Conservation (phyloP, 176 grass and related monocot species). For the Zea luxurians region DNA sequence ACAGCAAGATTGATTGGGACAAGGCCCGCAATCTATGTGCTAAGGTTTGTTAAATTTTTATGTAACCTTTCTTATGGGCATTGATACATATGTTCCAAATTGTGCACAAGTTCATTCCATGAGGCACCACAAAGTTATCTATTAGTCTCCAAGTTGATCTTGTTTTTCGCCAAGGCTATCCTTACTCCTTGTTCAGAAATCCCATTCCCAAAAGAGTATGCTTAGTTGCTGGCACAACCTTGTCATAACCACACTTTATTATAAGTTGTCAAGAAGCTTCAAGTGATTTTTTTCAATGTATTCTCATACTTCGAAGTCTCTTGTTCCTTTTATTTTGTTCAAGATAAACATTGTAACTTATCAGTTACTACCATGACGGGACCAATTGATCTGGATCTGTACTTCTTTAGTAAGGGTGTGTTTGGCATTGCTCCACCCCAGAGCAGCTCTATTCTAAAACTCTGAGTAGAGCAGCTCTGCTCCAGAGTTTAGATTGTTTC, state of each 20-base stretch:
- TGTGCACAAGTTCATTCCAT: not conserved
- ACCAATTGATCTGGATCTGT: not conserved
- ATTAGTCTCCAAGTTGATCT: not conserved
- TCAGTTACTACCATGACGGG: not conserved
- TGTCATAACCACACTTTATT: not conserved
- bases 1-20: conserved; percentile 77
- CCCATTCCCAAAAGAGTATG: conserved; percentile 10
- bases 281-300: not conserved
- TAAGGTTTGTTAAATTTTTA: conserved; percentile 64
- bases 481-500: no score
- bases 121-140: conserved; percentile 2
- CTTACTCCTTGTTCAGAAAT: not conserved
- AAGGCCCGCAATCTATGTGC: conserved; percentile 85
- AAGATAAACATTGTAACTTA: not conserved
- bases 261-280: conserved; percentile 10
- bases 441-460: no score
- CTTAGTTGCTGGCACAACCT: not conserved
- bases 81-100: not conserved
- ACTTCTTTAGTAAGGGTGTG: not conserved
- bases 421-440: no score
- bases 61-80: not conserved
- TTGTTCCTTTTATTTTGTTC: conserved; percentile 3
- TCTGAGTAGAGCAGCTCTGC: no score
- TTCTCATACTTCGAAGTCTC: not conserved
- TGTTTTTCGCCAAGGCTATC: not conserved